Base-by-base conservation (phyloP, 306 rosid species). In the Glycine tomentella region DNA sequence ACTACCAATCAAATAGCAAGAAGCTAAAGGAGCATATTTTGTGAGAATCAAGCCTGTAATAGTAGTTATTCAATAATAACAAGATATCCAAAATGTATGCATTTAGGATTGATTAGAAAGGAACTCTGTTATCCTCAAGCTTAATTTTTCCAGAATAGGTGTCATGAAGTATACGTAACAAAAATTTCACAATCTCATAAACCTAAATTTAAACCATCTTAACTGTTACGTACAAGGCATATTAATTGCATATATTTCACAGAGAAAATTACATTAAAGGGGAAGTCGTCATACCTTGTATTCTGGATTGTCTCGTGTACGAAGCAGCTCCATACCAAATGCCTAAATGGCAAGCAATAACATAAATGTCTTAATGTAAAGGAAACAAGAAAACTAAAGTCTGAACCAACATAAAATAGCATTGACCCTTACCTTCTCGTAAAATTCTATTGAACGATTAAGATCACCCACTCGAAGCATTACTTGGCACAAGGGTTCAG, bases 381-480 rank as follows among this genome's bases (percentile, higher is more conserved):
- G 12, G 6, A 68, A 72, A 74, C 14, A 36, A 67, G 2, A 74
- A 73, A 55, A 50, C 51, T 7, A 34, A 45, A 10, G 75, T 55
- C 20, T 45, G 53, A 81, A 31, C 8, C 17, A 52, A 71, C 55
- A 52, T 16, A 67, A 57, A 56, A 78, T 48, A 65, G 73, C 52
- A 74, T 50, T 65, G 59, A 81, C 20, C 80, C 85, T 85, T 67
- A 95, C 99, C 98, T 90, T 95, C 90, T 93, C 92, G 81, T 95
- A 93, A 82, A 95, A 95, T 59, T 91, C 87, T 64, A 91, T 90
- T 72, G 99, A 95, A 79, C 96, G 97, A 70, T 91, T 91, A 77
- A 93, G 99, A 84, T 93, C 96, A n/a, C 99, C 99, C 57, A 91
- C 99, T 75, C 97, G 97, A 86, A 95, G 97, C 99, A 95, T 95